phyloP scores from a whole-genome alignment of 78 protist species.

The Dictyostelium brefeldianum region DNA sequence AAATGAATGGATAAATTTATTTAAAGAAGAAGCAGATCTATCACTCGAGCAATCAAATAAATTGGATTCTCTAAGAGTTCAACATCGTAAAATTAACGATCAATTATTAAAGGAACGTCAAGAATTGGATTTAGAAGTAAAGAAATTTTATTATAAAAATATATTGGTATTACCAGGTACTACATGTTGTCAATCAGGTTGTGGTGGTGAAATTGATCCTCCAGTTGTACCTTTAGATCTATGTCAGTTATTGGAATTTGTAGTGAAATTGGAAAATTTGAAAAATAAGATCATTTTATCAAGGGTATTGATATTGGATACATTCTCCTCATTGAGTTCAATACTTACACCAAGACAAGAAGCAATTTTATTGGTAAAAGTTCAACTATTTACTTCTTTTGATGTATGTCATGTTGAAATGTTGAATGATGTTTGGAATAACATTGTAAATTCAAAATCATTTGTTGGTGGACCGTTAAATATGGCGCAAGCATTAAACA shows the following conservation, averaged over 20 bases:
- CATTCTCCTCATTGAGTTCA: background rate
- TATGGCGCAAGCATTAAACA: slow-evolving; percentile 52
- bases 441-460: background rate
- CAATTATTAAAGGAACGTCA: background rate
- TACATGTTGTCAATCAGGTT: background rate
- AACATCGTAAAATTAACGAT: background rate
- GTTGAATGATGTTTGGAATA: slow-evolving; percentile 1
- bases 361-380: background rate
- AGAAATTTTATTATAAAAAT: background rate
- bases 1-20: background rate
- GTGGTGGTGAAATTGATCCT: background rate
- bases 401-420: no score
- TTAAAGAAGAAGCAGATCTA: background rate
- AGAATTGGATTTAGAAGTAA: background rate
- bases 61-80: background rate
- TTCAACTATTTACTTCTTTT: background rate
- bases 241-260: slow-evolving; percentile 53
- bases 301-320: background rate
- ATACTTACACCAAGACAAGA: background rate
- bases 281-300: slow-evolving; percentile 38
- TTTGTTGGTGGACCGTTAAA: slow-evolving; percentile 25
- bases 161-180: background rate
- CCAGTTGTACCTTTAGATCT: background rate
- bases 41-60: background rate
- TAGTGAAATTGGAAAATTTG: slow-evolving; percentile 20